A percentile compares a stretch with the other conserved stretches of the same genome.
Evolutionary conservation across 2,329 filamentous ascomycete genomes (phyloP).

Genomic region (Alternaria triticimaculans): DNA sequence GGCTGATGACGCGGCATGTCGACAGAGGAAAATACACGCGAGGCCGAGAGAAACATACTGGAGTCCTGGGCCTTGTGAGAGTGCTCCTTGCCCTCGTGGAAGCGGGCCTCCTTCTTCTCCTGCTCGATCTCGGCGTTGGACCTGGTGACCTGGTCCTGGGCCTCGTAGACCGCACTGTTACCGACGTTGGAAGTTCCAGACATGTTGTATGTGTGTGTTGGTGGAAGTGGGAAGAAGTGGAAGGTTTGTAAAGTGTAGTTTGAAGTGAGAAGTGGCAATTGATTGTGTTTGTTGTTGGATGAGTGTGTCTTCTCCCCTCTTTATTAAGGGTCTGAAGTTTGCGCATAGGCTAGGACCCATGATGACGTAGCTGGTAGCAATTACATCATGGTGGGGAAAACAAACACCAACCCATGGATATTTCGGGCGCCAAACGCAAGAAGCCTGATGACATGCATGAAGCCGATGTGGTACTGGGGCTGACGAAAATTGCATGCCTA

Average conservation of each 20-base stretch:
- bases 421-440: slow-evolving; percentile 21
- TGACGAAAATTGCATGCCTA: slow-evolving; percentile 3
- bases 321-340: slow-evolving; percentile 17
- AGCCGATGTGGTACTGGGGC: slow-evolving; percentile 7
- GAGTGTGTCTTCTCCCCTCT: slow-evolving; percentile 4
- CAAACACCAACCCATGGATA: slow-evolving; percentile 15
- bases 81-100: slow-evolving; percentile 73
- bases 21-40: neutral
- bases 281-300: neutral
- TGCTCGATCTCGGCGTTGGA: slow-evolving; percentile 61
- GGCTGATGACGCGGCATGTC: neutral
- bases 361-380: slow-evolving; percentile 30
- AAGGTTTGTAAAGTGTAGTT: neutral
- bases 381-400: slow-evolving; percentile 37
- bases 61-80: slow-evolving; percentile 74
- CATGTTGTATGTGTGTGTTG: slow-evolving; percentile 47
- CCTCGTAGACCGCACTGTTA: slow-evolving; percentile 71
- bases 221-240: neutral
- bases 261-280: neutral
- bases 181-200: slow-evolving; percentile 71
- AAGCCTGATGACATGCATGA: slow-evolving; percentile 16
- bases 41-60: slow-evolving; percentile 60
- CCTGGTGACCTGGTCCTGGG: slow-evolving; percentile 74
- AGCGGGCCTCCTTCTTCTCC: slow-evolving; percentile 64
- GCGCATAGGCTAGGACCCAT: slow-evolving; percentile 16